A percentile compares a stretch with the other conserved stretches of the same genome.
These are phyloP conservation scores for Arabidopsis suecica DNA, from an alignment of 345 rosid genomes.

Conservation along the genomic window DNA sequence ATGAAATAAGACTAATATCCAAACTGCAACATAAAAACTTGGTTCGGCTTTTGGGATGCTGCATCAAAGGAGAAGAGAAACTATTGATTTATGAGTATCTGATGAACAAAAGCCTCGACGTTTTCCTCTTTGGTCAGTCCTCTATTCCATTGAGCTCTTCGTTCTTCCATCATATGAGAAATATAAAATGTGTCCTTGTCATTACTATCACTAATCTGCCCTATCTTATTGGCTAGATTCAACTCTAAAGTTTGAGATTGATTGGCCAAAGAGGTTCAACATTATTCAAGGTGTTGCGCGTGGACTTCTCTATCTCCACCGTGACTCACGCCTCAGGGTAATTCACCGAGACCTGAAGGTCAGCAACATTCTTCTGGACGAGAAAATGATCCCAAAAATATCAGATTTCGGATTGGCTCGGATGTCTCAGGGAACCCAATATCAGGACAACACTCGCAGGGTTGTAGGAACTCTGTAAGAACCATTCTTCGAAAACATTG, in stretches of 20 bases:
- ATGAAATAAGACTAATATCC: constrained; percentile 45
- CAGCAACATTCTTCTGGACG: constrained; percentile 30
- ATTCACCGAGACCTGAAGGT: constrained; percentile 34
- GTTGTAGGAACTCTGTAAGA: constrained; percentile 44
- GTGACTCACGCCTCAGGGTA: constrained; percentile 21
- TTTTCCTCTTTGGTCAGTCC: constrained; percentile 53
- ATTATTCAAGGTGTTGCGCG: constrained; percentile 26
- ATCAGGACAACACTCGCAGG: constrained; percentile 21
- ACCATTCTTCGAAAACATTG: not conserved
- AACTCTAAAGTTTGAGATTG: not conserved
- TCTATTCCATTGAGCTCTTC: not conserved
- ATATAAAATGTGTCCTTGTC: not conserved
- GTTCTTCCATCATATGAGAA: not conserved
- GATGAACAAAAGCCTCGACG: constrained; percentile 63
- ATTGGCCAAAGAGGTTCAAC: constrained; percentile 7
- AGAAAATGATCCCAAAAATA: constrained; percentile 23
- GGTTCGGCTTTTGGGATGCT: constrained; percentile 62
- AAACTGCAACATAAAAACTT: constrained; percentile 78
- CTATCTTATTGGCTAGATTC: constrained; percentile 15
- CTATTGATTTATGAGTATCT: constrained; percentile 64
- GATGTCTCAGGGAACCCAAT: constrained; percentile 26
- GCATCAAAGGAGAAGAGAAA: constrained; percentile 54
- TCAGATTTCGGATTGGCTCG: constrained; percentile 30
- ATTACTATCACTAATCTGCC: not conserved
- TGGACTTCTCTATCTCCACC: constrained; percentile 30